phyloP scores from a whole-genome alignment of 352 stramenopile species.

The Globisporangium cystogenes region DNA sequence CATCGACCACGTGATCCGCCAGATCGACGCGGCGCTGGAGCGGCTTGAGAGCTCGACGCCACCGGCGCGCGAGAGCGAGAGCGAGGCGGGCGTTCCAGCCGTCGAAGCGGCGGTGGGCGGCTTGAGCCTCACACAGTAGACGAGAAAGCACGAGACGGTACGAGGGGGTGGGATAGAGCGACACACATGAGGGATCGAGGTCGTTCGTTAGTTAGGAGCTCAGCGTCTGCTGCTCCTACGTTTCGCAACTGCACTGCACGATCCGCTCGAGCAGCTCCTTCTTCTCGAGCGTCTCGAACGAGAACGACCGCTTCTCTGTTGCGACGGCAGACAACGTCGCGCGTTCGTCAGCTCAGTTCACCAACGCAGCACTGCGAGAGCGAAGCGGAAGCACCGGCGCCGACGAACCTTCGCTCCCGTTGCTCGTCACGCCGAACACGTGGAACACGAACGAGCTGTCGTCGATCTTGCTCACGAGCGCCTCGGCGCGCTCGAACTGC shows the following conservation, averaged over 20 bases:
- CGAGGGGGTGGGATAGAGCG: too few relatives aligned
- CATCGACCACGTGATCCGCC: slow-evolving; percentile 22
- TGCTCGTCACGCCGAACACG: slow-evolving; percentile 45
- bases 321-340: background rate
- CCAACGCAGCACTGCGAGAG: too few relatives aligned
- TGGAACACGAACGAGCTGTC: slow-evolving; percentile 60
- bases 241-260: slow-evolving; percentile 37
- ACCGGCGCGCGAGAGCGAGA: background rate
- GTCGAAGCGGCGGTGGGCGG: background rate
- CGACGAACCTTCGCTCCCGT: slow-evolving; percentile 31
- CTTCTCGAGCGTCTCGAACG: slow-evolving; percentile 42
- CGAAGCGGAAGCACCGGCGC: background rate
- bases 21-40: slow-evolving; percentile 34
- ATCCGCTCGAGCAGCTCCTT: slow-evolving; percentile 43
- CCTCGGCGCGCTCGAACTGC: slow-evolving; percentile 63
- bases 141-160: too few relatives aligned
- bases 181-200: too few relatives aligned
- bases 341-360: background rate
- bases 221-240: background rate
- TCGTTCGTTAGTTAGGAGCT: too few relatives aligned
- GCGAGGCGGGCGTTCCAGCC: background rate
- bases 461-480: slow-evolving; percentile 55
- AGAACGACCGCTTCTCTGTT: slow-evolving; percentile 68
- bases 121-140: background rate
- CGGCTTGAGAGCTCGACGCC: background rate